These are phyloP conservation scores for Hypoxylon sp. DNA, from an alignment of 2,329 filamentous ascomycete species.

Conservation along the genomic window DNA sequence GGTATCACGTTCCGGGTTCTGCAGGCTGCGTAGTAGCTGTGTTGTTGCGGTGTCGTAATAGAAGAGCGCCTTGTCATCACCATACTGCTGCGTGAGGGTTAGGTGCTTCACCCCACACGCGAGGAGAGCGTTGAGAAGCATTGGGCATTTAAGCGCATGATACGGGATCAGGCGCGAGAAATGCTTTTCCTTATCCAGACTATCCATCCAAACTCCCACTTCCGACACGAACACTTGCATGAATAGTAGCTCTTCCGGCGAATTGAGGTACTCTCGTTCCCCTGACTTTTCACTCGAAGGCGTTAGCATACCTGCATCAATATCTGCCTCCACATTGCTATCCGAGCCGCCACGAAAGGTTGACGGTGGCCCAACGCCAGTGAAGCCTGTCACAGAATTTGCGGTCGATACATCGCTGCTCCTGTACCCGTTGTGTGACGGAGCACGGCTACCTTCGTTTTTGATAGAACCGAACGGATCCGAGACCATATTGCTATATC, in stretches of 20 bases:
- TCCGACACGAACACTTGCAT: constrained; percentile 95
- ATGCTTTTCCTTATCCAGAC: constrained; percentile 86
- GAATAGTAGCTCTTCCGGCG: constrained; percentile 84
- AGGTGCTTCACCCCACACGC: constrained; percentile 90
- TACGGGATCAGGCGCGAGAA: constrained; percentile 89
- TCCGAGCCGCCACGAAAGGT: constrained; percentile 53
- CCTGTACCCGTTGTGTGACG: constrained; percentile 51
- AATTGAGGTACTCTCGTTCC: constrained; percentile 75
- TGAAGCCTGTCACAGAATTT: constrained; percentile 57
- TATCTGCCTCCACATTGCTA: constrained; percentile 49
- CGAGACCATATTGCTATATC: constrained; percentile 46
- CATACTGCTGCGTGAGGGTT: constrained; percentile 74
- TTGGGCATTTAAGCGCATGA: constrained; percentile 83
- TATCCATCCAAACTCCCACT: constrained; percentile 95
- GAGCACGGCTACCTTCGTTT: constrained; percentile 47
- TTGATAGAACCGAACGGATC: constrained; percentile 48
- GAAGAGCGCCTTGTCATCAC: constrained; percentile 81
- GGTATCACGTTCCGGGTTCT: constrained; percentile 87
- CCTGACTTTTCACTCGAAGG: constrained; percentile 58
- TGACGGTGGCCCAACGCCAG: constrained; percentile 54
- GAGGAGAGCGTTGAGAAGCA: constrained; percentile 90
- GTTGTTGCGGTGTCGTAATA: constrained; percentile 91
- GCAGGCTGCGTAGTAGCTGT: constrained; percentile 80
- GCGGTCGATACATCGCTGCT: constrained; percentile 58
- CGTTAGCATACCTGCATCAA: constrained; percentile 58